Base-by-base conservation (phyloP, 768 basidiomycete species). In the Kondoa malvinella region DNA sequence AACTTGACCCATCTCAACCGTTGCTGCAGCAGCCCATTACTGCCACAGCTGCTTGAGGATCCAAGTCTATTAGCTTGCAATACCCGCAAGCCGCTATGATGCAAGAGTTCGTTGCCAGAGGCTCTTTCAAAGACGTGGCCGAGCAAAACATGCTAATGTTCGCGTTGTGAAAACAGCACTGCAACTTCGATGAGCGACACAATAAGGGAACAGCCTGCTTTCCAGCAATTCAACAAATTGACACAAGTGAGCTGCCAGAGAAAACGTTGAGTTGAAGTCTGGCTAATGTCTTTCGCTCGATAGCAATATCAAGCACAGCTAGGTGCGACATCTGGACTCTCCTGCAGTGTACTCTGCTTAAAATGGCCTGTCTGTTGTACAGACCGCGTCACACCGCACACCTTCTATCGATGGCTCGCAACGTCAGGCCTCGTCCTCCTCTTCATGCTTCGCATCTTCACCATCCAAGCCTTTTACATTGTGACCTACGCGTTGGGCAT, bases 331-430 rank as follows among this genome's bases (percentile, higher is more conserved):
- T 8, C 40, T 50, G 40, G 21, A 21, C 40, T 21, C 8, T 21
- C 21, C 8, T 50, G 40, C 40, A 8, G 8, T 8, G 12, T 50
- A 8, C 40, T 8, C 21, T 8, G 40, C 40, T 50, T 8, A 50
- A 21, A 21, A 8, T 50, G 40, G 8, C 12, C 40, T 8, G 21
- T 21, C 12, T 8, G 8, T 8, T 31, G 27, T 57, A 27, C 69
- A 75, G 95, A 99, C 81, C 84, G 88, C 29, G 85, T 87, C 80
- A 95, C 94, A 1, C 95, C 95, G 0, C 85, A 90, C 75, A 83
- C 86, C 32, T 78, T 89, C n/a, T 83, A 92, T 73, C 84, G 95
- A 68, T 99, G 95, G 95, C 73, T 89, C 29, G 83, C 81, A 40
- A 89, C 89, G 1, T 80, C 80, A 2, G 87, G 82, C 2, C 74